Evolutionary conservation across 106 monocot genomes (phyloP), one percentile per base, ranked within the genome.

Genomic region (Dactylorhiza incarnata): DNA sequence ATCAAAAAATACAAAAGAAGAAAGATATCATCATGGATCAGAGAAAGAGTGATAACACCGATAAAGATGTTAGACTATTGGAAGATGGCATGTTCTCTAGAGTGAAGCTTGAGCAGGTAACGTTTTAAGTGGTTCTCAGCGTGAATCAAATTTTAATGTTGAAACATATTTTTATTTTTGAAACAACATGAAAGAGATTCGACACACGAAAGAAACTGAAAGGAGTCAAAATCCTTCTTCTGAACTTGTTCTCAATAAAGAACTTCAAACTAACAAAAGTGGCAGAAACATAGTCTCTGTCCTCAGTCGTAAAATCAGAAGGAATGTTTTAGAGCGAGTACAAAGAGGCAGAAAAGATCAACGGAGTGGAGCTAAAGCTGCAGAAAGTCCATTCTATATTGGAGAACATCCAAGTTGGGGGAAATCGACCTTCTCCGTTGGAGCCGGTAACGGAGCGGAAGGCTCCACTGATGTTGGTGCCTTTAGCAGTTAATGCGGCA

Each of bases 341-440:
- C 74, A 76, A 26, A 84, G 78, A 63, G 91, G 79, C 89, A 5
- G 97, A 93, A 74, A 93, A 89, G 77, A 97, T 91, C 20, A 85
- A 73, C 9, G 85, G 79, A 46, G 53, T 94, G 78, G 97, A 97
- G 75, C 37, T 88, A 73, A 91, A 94, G 52, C 73, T 97, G 46
- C 89, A 93, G 68, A 91, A 91, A 49, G 80, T 94, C 22, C 87
- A 94, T 20, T 82, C 85, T 48, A 74, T 86, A 17, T 46, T 91
- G 53, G 78, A 87, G 46, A 97, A 94, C 71, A 75, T 89, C 6
- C 49, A 79, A 25, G 84, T n/a, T n/a, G n/a, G n/a, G n/a, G n/a
- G n/a, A n/a, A n/a, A n/a, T n/a, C n/a, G n/a, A n/a, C n/a, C n/a
- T n/a, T n/a, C n/a, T n/a, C n/a, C n/a, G n/a, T n/a, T n/a, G n/a